phyloP scores from a whole-genome alignment of 1,284 basidiomycete genomes.

The Trametes pubescens region DNA sequence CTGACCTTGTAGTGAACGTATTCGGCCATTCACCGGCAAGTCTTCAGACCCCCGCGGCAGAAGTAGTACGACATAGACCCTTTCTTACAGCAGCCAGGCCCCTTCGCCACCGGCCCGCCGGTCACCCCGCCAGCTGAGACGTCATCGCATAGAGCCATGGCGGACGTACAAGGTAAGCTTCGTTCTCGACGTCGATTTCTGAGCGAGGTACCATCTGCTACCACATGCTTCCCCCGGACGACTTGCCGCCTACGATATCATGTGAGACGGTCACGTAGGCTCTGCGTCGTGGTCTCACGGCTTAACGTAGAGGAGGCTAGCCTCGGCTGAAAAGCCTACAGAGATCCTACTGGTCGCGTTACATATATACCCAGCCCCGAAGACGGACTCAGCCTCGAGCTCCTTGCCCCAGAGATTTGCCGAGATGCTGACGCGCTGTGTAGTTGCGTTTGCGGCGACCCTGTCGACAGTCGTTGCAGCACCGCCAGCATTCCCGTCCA shows the following conservation, averaged over 20 bases:
- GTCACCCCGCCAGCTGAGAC: slow-evolving; percentile 15
- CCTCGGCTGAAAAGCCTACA: background rate
- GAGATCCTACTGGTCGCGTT: background rate
- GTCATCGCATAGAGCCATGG: slow-evolving; percentile 10
- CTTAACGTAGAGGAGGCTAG: too few species aligned
- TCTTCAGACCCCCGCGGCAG: slow-evolving; percentile 1
- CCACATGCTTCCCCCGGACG: slow-evolving; percentile 10
- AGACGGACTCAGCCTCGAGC: background rate
- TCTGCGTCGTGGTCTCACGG: background rate
- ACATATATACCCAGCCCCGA: slow-evolving; percentile 9
- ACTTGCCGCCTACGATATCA: slow-evolving; percentile 4
- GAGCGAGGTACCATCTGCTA: slow-evolving; percentile 13
- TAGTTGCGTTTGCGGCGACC: slow-evolving; percentile 21
- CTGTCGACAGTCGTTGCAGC: slow-evolving; percentile 35
- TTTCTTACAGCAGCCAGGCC: slow-evolving; percentile 8
- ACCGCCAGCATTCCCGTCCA: slow-evolving; percentile 65
- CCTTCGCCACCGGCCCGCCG: slow-evolving; percentile 23
- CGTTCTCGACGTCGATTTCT: background rate
- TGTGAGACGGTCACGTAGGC: slow-evolving; percentile 11
- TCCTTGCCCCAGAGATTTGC: background rate
- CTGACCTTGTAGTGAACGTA: slow-evolving; percentile 8
- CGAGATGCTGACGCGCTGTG: slow-evolving; percentile 21
- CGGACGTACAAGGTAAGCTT: slow-evolving; percentile 28
- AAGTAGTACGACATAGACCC: background rate
- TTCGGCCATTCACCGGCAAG: slow-evolving; percentile 25